Evolutionary conservation across 108 stramenopile genomes (phyloP), one percentile per base, ranked within the genome.

Genomic region (Craspedostauros australis): DNA sequence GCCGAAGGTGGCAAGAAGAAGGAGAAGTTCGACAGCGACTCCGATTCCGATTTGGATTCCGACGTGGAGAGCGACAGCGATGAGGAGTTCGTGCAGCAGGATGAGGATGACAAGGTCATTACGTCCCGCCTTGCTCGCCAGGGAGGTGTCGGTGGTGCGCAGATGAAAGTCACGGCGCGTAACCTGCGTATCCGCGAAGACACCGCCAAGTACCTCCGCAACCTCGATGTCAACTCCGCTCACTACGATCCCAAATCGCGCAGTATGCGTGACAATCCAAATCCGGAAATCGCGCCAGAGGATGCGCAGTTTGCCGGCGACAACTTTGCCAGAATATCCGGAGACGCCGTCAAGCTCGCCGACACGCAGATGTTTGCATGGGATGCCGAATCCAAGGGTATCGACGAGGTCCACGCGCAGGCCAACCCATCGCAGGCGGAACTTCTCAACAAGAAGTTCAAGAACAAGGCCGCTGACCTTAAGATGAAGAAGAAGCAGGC

Each of bases 141-240:
- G 66, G 97, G 97, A 44, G 97, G 95, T 61, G 91, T 98, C 21
- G 95, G 97, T 31, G 97, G 95, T 21, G 93, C 93, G 11, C 95
- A 97, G 77, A 97, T 97, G 96, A 96, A 93, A 68, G 91, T 93
- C 12, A 96, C 96, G 5, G 96, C 96, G 14, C 86, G 96, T 3
- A 99, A 99, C 62, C 78, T 99, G 7, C 87, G 99, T 29, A 96
- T 98, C 60, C 92, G 99, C 22, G 99, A 99, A 60, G 99, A 99
- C 70, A 96, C 95, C 26, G 97, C 97, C 46, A 99, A 99, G 62
- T 99, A 99, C 72, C 69, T 99, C 40, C 72, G 94, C 32, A 99
- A 99, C 62, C 70, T 99, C 11, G 91, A 96, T 68, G 80, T 89
- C 7, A 91, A 96, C 50, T 84, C 80, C 8, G 95, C 95, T 12